Evolutionary conservation across 179 eudicot genomes (phyloP).

Genomic region (Beta lomatogona): DNA sequence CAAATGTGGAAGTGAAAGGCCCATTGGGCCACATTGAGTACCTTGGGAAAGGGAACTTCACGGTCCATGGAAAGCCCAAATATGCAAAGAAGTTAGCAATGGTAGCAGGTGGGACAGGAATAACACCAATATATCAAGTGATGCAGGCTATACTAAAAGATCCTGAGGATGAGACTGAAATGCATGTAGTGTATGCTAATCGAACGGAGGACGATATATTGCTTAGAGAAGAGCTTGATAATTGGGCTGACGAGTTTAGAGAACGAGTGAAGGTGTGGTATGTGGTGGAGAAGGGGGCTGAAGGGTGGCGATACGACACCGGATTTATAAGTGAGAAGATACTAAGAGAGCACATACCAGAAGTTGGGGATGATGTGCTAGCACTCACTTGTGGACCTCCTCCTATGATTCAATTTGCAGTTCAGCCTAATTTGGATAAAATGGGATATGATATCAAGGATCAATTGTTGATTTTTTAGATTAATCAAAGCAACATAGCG

Average conservation of each 20-base stretch:
- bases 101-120: constrained; percentile 90
- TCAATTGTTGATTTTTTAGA: constrained; percentile 60
- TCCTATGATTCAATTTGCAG: constrained; percentile 87
- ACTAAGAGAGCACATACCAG: constrained; percentile 71
- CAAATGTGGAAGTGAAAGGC: constrained; percentile 65
- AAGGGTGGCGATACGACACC: constrained; percentile 68
- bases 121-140: constrained; percentile 84
- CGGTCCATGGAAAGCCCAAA: constrained; percentile 63
- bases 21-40: constrained; percentile 93
- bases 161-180: constrained; percentile 75
- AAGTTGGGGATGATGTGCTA: constrained; percentile 45
- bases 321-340: constrained; percentile 62
- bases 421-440: constrained; percentile 83
- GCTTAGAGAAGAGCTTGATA: constrained; percentile 76
- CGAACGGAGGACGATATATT: constrained; percentile 81
- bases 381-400: constrained; percentile 93
- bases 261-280: constrained; percentile 85
- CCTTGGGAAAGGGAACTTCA: constrained; percentile 61
- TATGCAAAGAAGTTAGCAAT: constrained; percentile 65
- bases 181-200: constrained; percentile 79
- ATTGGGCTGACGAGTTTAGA: constrained; percentile 55
- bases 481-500: no score
- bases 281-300: constrained; percentile 58
- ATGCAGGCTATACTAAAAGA: constrained; percentile 81
- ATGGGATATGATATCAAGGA: constrained; percentile 78